phyloP scores from a whole-genome alignment of 352 stramenopile species.

The Phytophthora boehmeriae region DNA sequence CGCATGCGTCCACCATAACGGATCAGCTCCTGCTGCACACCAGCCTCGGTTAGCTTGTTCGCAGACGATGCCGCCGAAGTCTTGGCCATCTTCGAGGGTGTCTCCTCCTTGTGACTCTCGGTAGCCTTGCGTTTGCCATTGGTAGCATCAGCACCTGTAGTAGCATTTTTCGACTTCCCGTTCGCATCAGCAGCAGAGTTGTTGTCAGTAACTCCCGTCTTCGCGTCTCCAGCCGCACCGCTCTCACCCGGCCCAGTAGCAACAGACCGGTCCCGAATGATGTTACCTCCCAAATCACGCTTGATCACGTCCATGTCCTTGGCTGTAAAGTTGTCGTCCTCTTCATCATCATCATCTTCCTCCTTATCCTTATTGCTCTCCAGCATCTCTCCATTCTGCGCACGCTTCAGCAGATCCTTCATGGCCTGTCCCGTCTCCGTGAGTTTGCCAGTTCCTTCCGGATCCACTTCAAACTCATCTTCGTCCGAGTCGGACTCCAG shows the following conservation, averaged over 20 bases:
- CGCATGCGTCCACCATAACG: slow-evolving; percentile 85
- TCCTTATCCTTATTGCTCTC: slow-evolving; percentile 62
- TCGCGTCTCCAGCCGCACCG: slow-evolving; percentile 28
- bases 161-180: slow-evolving; percentile 27
- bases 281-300: slow-evolving; percentile 80
- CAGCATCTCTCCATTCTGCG: slow-evolving; percentile 76
- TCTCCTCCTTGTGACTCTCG: slow-evolving; percentile 55
- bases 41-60: slow-evolving; percentile 79
- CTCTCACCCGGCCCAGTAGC: slow-evolving; percentile 9
- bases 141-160: slow-evolving; percentile 17
- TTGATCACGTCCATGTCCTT: slow-evolving; percentile 87
- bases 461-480: slow-evolving; percentile 78
- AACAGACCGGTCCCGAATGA: slow-evolving; percentile 70
- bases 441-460: slow-evolving; percentile 71
- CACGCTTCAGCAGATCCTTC: slow-evolving; percentile 83
- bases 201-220: slow-evolving; percentile 32
- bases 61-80: slow-evolving; percentile 35
- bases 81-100: slow-evolving; percentile 50
- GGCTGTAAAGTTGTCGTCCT: slow-evolving; percentile 75
- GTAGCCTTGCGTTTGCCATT: slow-evolving; percentile 60
- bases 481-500: slow-evolving; percentile 77
- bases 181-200: slow-evolving; percentile 26
- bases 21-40: slow-evolving; percentile 85
- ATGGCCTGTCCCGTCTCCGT: slow-evolving; percentile 85
- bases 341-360: slow-evolving; percentile 61